A percentile compares a stretch with the other conserved stretches of the same genome.
These are phyloP conservation scores for Ichthyophthirius multifiliis DNA, from an alignment of 169 alveolate genomes.

Conservation along the genomic window DNA sequence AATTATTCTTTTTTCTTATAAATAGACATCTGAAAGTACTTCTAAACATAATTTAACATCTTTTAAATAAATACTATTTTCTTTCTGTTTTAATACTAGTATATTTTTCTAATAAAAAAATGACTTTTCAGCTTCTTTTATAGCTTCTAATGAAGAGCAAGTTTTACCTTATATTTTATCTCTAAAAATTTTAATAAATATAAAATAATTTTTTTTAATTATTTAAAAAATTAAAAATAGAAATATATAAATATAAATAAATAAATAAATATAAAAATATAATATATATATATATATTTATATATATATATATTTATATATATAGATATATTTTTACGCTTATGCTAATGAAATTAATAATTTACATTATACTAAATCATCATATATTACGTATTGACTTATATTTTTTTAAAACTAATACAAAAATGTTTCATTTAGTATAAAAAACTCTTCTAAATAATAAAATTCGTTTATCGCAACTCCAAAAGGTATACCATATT, in stretches of 20 bases:
- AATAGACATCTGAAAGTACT: neutral
- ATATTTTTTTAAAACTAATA: neutral
- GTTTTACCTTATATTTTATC: slow-evolving; percentile 3
- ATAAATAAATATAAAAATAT: no score
- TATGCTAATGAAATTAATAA: neutral
- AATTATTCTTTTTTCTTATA: neutral
- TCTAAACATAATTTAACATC: neutral
- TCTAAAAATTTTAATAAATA: neutral
- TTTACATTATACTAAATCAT: neutral
- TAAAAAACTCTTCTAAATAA: neutral
- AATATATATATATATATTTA: no score
- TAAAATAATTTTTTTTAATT: neutral
- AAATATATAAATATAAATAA: no score
- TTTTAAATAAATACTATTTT: neutral
- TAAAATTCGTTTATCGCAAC: neutral
- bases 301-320: no score
- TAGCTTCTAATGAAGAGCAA: neutral
- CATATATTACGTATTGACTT: neutral
- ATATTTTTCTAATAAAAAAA: neutral
- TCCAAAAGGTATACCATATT: neutral
- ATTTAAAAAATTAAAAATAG: neutral
- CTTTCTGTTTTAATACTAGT: neutral
- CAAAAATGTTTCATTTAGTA: neutral
- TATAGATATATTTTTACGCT: no score
- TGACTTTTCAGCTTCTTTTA: neutral